phyloP scores from a whole-genome alignment of 2,329 filamentous ascomycete species.

The Penicillium griseofulvum region DNA sequence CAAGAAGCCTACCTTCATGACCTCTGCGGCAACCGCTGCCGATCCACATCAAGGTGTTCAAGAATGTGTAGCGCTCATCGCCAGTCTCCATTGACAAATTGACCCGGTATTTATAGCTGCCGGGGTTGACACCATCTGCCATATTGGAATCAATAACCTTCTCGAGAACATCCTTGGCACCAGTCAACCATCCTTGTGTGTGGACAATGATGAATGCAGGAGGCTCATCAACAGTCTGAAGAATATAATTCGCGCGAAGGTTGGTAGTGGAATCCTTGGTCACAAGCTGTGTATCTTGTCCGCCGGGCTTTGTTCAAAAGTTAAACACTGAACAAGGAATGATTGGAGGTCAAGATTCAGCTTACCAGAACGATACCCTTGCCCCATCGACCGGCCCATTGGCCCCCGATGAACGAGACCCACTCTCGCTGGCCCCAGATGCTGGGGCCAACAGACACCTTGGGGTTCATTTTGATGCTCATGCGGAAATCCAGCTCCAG shows the following conservation, averaged over 20 bases:
- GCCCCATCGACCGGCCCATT: constrained; percentile 54
- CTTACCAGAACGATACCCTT: constrained; percentile 52
- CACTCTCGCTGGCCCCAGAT: constrained; percentile 53
- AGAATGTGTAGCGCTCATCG: constrained; percentile 49
- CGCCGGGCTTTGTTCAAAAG: constrained; percentile 42
- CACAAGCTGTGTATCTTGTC: constrained; percentile 51
- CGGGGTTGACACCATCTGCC: constrained; percentile 49
- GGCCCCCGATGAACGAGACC: constrained; percentile 51
- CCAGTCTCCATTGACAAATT: constrained; percentile 51
- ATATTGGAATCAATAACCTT: constrained; percentile 46
- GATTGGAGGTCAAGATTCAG: neutral
- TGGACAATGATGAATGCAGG: constrained; percentile 50
- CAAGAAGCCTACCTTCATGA: constrained; percentile 41
- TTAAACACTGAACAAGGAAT: neutral
- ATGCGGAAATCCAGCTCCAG: constrained; percentile 55
- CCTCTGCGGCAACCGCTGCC: constrained; percentile 49
- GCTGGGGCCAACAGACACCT: constrained; percentile 46
- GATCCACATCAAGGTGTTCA: constrained; percentile 52
- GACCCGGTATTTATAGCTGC: constrained; percentile 50
- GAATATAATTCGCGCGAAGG: constrained; percentile 46
- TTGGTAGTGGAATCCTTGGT: constrained; percentile 49
- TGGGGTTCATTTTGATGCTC: constrained; percentile 53
- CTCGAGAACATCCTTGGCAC: constrained; percentile 49
- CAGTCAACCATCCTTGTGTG: constrained; percentile 49
- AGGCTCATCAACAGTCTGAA: constrained; percentile 53